These are phyloP conservation scores for Wallacemonas collosoma DNA, from an alignment of 208 protist genomes.

Conservation along the genomic window DNA sequence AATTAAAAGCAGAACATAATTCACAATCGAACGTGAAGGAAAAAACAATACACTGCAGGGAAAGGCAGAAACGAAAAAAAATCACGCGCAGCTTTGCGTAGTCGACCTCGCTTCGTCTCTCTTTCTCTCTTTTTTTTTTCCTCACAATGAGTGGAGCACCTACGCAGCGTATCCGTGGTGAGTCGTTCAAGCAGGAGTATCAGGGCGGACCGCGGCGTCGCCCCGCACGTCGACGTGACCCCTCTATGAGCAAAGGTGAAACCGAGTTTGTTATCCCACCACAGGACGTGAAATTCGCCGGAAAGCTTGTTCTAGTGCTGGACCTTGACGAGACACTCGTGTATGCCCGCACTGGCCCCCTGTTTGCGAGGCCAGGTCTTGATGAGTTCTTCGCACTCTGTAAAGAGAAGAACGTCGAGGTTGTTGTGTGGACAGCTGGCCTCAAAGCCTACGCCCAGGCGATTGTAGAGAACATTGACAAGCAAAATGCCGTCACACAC, in stretches of 20 bases:
- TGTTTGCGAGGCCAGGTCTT: conserved; percentile 87
- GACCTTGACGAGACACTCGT: conserved; percentile 93
- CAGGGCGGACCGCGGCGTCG: conserved; percentile 69
- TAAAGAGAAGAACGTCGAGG: conserved; percentile 85
- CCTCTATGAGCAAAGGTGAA: conserved; percentile 90
- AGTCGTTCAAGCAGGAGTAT: conserved; percentile 94
- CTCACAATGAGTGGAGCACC: conserved; percentile 25
- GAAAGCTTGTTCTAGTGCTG: conserved; percentile 87
- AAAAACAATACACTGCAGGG: too few species aligned
- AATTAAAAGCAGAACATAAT: too few species aligned
- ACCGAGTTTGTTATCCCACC: conserved; percentile 76
- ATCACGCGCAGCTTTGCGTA: too few species aligned
- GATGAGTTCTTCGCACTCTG: conserved; percentile 89
- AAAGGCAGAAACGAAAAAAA: too few species aligned
- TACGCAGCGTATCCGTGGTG: conserved; percentile 84
- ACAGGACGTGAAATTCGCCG: conserved; percentile 71
- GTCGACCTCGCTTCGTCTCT: neutral
- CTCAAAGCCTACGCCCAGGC: conserved; percentile 92
- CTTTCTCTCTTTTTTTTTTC: neutral
- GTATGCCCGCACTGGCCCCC: conserved; percentile 84
- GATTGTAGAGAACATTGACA: conserved; percentile 93
- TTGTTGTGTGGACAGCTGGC: conserved; percentile 92
- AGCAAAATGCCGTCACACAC: conserved; percentile 76
- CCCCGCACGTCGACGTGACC: conserved; percentile 73
- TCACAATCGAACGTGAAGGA: too few species aligned